Conservation (phyloP, 2,329 filamentous ascomycete genomes). For the Botrytis pseudocinerea region DNA sequence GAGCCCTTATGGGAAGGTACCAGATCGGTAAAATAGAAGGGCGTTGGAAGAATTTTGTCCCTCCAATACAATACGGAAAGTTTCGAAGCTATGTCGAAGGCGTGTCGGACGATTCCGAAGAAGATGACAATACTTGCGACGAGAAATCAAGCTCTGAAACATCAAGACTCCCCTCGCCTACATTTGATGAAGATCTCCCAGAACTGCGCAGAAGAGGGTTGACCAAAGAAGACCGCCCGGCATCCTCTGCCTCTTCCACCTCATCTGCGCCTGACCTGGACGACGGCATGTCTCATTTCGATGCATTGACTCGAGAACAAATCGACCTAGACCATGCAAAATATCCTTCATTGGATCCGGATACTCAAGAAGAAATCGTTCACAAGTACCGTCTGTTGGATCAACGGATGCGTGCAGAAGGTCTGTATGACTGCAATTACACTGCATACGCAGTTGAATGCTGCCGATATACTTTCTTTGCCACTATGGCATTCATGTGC, state of each 20-base stretch:
- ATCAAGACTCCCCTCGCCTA: slow-evolving; percentile 40
- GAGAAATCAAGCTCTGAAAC: slow-evolving; percentile 36
- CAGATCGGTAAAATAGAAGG: slow-evolving; percentile 81
- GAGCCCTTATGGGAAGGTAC: slow-evolving; percentile 73
- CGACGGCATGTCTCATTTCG: slow-evolving; percentile 64
- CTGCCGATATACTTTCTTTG: slow-evolving; percentile 69
- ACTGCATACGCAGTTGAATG: slow-evolving; percentile 74
- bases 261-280: slow-evolving; percentile 59
- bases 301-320: slow-evolving; percentile 71
- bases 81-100: slow-evolving; percentile 59
- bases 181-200: slow-evolving; percentile 38
- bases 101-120: slow-evolving; percentile 42
- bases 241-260: slow-evolving; percentile 51
- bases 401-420: slow-evolving; percentile 68
- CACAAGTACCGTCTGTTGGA: slow-evolving; percentile 80
- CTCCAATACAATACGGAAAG: slow-evolving; percentile 86
- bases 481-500: slow-evolving; percentile 60
- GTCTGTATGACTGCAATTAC: slow-evolving; percentile 84
- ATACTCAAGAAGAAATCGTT: slow-evolving; percentile 74
- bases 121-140: slow-evolving; percentile 28
- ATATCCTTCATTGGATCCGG: slow-evolving; percentile 75
- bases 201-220: slow-evolving; percentile 31
- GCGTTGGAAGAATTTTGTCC: slow-evolving; percentile 81
- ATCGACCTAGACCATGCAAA: slow-evolving; percentile 74
- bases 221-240: slow-evolving; percentile 25